phyloP scores from a whole-genome alignment of 2,329 filamentous ascomycete species.

The Aureobasidium sp. region DNA sequence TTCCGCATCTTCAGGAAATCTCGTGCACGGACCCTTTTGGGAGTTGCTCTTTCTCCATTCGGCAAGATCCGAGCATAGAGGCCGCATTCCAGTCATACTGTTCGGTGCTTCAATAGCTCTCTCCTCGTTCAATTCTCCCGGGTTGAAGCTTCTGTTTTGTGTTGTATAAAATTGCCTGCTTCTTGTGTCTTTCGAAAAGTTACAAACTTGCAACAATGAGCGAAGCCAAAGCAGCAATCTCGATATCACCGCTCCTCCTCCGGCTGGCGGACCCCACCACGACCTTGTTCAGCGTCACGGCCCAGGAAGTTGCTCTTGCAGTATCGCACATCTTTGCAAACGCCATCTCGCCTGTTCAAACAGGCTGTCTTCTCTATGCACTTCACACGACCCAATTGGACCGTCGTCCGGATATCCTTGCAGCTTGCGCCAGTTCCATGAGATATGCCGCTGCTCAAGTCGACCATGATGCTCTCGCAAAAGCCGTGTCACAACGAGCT shows the following conservation, averaged over 20 bases:
- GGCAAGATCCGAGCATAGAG: conserved; percentile 1
- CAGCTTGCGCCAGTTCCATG: conserved; percentile 79
- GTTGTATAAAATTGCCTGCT: neutral
- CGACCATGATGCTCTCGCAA: conserved; percentile 55
- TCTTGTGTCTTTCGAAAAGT: neutral
- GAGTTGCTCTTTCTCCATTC: neutral
- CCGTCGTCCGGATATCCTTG: conserved; percentile 75
- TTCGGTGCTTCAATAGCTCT: neutral
- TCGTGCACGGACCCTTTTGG: neutral
- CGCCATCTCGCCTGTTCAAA: conserved; percentile 79
- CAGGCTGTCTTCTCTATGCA: conserved; percentile 78
- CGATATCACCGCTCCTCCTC: conserved; percentile 65
- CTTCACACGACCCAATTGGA: conserved; percentile 88
- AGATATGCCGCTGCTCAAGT: conserved; percentile 67
- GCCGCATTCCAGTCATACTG: conserved; percentile 12
- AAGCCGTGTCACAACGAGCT: conserved; percentile 54
- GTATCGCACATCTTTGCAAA: conserved; percentile 89
- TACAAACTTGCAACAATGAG: neutral
- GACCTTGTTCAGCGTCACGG: conserved; percentile 48
- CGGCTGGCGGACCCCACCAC: conserved; percentile 57
- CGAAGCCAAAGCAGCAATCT: conserved; percentile 29
- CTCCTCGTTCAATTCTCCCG: neutral
- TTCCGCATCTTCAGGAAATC: conserved; percentile 14
- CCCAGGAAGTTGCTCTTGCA: conserved; percentile 80
- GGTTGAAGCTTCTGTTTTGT: neutral